These are phyloP conservation scores for Fusarium sp. DNA, from an alignment of 2,329 filamentous ascomycete species.

Conservation along the genomic window DNA sequence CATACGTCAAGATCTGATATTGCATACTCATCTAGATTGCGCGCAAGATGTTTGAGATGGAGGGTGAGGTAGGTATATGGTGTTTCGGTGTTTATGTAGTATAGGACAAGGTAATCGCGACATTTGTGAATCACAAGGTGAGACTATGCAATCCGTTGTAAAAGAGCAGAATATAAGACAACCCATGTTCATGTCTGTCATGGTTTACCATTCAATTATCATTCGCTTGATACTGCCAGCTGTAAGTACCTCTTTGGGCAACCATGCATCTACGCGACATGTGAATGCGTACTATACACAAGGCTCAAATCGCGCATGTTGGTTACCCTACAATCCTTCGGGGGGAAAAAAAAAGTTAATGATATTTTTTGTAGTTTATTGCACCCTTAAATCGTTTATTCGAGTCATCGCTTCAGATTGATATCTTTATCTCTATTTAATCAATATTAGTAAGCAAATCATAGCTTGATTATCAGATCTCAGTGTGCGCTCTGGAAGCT, in stretches of 20 bases:
- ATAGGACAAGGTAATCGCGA: background rate
- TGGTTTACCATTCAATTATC: constrained; percentile 39
- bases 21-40: constrained; percentile 12
- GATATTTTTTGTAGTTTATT: too few relatives aligned
- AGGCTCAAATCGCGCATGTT: constrained; percentile 31
- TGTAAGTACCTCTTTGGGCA: constrained; percentile 5
- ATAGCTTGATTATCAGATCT: background rate
- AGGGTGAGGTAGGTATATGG: background rate
- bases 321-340: background rate
- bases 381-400: background rate
- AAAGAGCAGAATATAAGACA: constrained; percentile 31
- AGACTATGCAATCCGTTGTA: constrained; percentile 14
- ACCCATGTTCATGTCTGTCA: constrained; percentile 20
- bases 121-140: constrained; percentile 3
- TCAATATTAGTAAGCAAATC: background rate
- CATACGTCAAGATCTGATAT: constrained; percentile 34
- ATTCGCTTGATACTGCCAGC: constrained; percentile 12
- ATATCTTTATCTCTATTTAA: background rate
- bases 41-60: background rate
- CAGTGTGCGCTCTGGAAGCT: constrained; percentile 7
- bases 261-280: constrained; percentile 8
- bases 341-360: background rate
- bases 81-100: background rate
- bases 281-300: constrained; percentile 29
- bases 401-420: too few relatives aligned